phyloP scores from a whole-genome alignment of 148 eudicot species.

The Rhododendron ferrugineum region DNA sequence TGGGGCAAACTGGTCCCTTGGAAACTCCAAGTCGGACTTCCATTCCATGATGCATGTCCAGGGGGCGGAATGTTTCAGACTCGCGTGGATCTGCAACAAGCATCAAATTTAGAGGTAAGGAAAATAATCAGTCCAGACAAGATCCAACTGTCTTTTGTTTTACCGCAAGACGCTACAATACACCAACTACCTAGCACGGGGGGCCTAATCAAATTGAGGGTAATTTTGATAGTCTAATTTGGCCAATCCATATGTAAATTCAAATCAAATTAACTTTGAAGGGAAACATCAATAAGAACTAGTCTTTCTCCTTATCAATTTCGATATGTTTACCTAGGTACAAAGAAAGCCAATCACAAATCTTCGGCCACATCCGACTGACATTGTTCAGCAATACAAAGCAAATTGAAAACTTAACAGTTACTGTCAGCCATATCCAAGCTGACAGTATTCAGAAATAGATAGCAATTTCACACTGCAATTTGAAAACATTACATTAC shows the following conservation, averaged over 20 bases:
- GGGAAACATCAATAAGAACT: not conserved
- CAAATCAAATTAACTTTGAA: not conserved
- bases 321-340: not conserved
- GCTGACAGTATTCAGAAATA: not conserved
- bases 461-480: not conserved
- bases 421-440: not conserved
- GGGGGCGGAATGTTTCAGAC: constrained; percentile 59
- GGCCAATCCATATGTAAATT: not conserved
- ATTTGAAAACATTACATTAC: too few relatives aligned
- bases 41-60: constrained; percentile 94
- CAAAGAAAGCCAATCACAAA: not conserved
- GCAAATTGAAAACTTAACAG: not conserved
- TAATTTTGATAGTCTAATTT: not conserved
- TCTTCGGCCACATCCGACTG: not conserved
- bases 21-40: constrained; percentile 87
- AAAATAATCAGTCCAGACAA: not conserved
- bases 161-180: not conserved
- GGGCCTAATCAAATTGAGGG: not conserved
- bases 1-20: constrained; percentile 82
- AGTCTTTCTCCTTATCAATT: not conserved
- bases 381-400: not conserved
- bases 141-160: not conserved
- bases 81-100: constrained; percentile 76
- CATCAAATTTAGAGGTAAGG: constrained; percentile 2
- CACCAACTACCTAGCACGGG: not conserved